A percentile compares a stretch with the other conserved stretches of the same genome.
These are phyloP conservation scores for Sugiyamaella mastotermitis DNA, from an alignment of 805 yeast genomes.

Conservation along the genomic window DNA sequence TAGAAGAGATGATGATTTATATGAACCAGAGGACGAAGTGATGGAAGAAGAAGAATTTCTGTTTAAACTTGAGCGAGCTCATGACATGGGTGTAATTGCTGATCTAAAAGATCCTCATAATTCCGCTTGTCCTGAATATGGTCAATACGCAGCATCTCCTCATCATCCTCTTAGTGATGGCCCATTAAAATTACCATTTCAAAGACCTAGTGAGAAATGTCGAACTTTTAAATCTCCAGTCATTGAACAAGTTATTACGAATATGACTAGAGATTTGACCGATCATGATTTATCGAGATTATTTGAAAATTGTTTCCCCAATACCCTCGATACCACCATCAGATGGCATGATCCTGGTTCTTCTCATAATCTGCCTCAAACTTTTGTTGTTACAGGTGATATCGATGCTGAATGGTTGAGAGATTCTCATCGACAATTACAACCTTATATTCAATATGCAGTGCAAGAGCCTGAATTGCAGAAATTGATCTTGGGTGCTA, in stretches of 20 bases:
- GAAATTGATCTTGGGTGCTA: constrained; percentile 66
- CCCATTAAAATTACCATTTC: constrained; percentile 51
- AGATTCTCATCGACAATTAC: constrained; percentile 77
- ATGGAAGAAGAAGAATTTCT: not conserved
- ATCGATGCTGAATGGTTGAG: constrained; percentile 92
- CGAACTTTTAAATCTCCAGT: constrained; percentile 62
- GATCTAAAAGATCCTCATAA: too few relatives aligned
- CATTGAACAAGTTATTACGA: constrained; percentile 55
- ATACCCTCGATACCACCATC: constrained; percentile 82
- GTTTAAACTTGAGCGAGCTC: too few relatives aligned
- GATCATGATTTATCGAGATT: constrained; percentile 67
- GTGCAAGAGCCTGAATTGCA: constrained; percentile 44
- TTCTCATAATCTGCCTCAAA: constrained; percentile 37
- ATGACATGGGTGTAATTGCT: too few relatives aligned
- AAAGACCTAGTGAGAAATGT: constrained; percentile 68
- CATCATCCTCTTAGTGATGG: constrained; percentile 62
- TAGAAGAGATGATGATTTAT: not conserved
- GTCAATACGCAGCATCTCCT: constrained; percentile 45
- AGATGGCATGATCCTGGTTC: constrained; percentile 48
- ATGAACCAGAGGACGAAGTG: not conserved
- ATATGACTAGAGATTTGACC: constrained; percentile 42
- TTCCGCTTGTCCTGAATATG: constrained; percentile 63
- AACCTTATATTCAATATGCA: constrained; percentile 63
- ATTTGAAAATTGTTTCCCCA: constrained; percentile 79
- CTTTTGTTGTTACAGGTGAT: constrained; percentile 87